phyloP scores from a whole-genome alignment of 805 yeast species.

The Zygosaccharomyces siamensis region DNA sequence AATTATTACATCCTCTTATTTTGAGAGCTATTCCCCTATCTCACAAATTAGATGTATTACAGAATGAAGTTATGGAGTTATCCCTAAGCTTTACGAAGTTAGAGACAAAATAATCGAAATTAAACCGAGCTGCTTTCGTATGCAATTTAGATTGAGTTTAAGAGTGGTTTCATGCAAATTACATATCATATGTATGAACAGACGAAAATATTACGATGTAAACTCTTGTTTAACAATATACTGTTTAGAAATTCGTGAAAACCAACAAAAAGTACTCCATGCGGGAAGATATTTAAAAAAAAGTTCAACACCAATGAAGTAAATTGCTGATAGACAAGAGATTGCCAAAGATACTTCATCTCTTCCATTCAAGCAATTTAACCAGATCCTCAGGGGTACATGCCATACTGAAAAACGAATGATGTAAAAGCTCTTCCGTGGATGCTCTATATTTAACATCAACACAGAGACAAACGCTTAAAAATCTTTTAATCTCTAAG shows the following conservation, averaged over 20 bases:
- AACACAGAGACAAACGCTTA: slow-evolving; percentile 88
- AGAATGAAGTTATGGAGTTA: slow-evolving; percentile 25
- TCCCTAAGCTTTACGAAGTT: slow-evolving; percentile 29
- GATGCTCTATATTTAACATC: slow-evolving; percentile 89
- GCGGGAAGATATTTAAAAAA: neutral
- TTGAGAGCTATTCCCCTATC: slow-evolving; percentile 33
- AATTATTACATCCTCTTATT: slow-evolving; percentile 28
- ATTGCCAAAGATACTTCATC: slow-evolving; percentile 8
- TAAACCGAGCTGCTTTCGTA: too few species aligned
- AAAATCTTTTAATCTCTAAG: slow-evolving; percentile 73
- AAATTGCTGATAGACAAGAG: neutral
- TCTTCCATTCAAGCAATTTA: slow-evolving; percentile 51
- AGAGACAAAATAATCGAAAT: slow-evolving; percentile 6
- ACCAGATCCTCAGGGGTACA: slow-evolving; percentile 58
- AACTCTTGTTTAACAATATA: neutral
- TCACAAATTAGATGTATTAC: slow-evolving; percentile 30
- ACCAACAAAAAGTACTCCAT: neutral
- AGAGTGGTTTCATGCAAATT: neutral
- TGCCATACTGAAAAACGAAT: slow-evolving; percentile 61
- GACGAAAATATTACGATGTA: neutral
- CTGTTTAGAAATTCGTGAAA: neutral
- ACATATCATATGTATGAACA: neutral
- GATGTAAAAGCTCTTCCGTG: slow-evolving; percentile 80
- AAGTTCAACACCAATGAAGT: neutral
- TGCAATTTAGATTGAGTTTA: too few species aligned